phyloP scores from a whole-genome alignment of 2,329 filamentous ascomycete species.

The Sclerotinia glacialis region DNA sequence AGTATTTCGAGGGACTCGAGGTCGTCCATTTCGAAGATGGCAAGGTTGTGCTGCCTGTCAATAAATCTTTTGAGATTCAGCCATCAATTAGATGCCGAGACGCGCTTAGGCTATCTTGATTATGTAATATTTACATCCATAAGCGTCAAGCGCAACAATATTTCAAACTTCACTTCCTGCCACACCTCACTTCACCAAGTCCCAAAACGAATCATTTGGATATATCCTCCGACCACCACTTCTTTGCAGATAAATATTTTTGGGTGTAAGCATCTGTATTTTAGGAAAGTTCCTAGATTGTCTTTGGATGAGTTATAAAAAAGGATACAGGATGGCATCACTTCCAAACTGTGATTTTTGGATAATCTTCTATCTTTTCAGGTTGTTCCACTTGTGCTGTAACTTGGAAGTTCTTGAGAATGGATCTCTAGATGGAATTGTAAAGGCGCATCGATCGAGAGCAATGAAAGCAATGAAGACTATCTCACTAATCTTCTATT shows the following conservation, averaged over 20 bases:
- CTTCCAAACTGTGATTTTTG: not conserved
- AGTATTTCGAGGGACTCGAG: slow-evolving; percentile 87
- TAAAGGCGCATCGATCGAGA: too few relatives aligned
- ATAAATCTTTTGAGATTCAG: slow-evolving; percentile 10
- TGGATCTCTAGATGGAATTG: fast-evolving
- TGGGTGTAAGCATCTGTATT: not conserved
- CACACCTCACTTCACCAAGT: not conserved
- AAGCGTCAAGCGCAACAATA: not conserved
- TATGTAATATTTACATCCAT: not conserved
- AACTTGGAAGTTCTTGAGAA: not conserved
- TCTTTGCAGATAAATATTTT: too few relatives aligned
- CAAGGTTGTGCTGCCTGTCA: slow-evolving; percentile 5
- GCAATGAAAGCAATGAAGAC: not conserved
- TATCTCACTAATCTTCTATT: not conserved
- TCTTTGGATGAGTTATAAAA: not conserved
- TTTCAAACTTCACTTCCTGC: not conserved
- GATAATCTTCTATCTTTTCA: not conserved
- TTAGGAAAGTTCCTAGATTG: not conserved
- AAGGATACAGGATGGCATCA: not conserved
- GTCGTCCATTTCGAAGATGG: slow-evolving; percentile 49
- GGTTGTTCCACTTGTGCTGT: too few relatives aligned
- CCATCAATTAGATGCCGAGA: not conserved
- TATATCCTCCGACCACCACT: not conserved
- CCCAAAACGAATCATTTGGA: not conserved
- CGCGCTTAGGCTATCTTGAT: slow-evolving; percentile 13